These are phyloP conservation scores for Malus hybrid DNA, from an alignment of 331 rosid species.

Conservation along the genomic window DNA sequence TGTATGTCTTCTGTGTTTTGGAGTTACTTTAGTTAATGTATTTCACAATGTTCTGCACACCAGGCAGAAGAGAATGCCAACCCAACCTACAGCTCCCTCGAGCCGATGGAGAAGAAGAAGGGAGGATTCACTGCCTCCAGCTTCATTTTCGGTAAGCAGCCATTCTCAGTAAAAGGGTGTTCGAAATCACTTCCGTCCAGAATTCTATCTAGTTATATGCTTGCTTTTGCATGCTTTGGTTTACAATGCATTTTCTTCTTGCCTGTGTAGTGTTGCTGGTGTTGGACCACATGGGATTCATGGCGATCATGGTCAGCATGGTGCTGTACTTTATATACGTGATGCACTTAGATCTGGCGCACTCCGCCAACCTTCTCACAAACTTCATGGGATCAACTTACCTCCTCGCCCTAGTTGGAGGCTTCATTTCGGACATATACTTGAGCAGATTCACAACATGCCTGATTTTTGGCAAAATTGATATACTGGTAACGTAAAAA, in stretches of 20 bases:
- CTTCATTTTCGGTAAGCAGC: slow-evolving; percentile 57
- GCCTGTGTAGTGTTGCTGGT: slow-evolving; percentile 38
- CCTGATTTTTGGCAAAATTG: slow-evolving; percentile 55
- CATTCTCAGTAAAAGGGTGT: too few species aligned
- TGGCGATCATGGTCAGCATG: slow-evolving; percentile 76
- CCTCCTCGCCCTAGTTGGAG: slow-evolving; percentile 67
- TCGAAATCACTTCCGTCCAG: too few species aligned
- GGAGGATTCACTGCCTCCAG: slow-evolving; percentile 70
- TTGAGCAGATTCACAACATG: slow-evolving; percentile 58
- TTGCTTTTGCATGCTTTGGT: too few species aligned
- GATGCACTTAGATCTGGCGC: slow-evolving; percentile 57
- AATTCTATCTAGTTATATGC: too few species aligned
- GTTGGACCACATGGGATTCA: slow-evolving; percentile 79
- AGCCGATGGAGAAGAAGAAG: slow-evolving; percentile 23
- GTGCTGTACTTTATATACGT: slow-evolving; percentile 59
- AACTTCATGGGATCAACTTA: slow-evolving; percentile 74
- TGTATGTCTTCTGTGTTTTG: background rate
- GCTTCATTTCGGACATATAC: slow-evolving; percentile 74
- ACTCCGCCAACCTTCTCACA: slow-evolving; percentile 76
- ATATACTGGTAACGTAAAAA: slow-evolving; percentile 39
- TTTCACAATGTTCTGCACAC: slow-evolving; percentile 10
- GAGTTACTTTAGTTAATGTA: background rate
- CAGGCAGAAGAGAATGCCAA: slow-evolving; percentile 39
- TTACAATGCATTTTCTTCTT: background rate
- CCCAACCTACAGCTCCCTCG: slow-evolving; percentile 20